phyloP scores from a whole-genome alignment of 306 rosid genomes.

The Medicago ruthenica region DNA sequence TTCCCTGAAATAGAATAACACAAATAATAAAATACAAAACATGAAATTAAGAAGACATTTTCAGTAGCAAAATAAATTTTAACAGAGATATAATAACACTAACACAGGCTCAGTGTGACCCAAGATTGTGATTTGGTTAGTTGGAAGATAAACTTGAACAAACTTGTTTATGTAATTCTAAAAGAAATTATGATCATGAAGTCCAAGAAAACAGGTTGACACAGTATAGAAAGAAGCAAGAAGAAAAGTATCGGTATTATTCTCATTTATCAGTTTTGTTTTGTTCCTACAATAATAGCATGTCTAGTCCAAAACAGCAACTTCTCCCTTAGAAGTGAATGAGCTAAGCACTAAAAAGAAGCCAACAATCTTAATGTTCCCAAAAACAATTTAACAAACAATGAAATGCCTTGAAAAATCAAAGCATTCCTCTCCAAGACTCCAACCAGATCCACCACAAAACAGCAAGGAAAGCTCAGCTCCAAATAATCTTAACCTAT shows the following conservation, averaged over 20 bases:
- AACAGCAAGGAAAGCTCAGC: background rate
- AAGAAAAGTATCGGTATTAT: background rate
- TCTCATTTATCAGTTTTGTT: too few relatives aligned
- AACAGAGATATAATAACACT: conserved; percentile 6
- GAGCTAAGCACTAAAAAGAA: background rate
- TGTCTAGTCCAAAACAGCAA: background rate
- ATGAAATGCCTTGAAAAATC: background rate
- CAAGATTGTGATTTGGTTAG: background rate
- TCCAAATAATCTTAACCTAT: conserved; percentile 10
- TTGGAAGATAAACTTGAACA: conserved; percentile 25
- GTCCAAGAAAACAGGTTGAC: background rate
- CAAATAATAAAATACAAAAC: conserved; percentile 21
- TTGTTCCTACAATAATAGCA: too few relatives aligned
- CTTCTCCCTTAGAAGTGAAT: background rate
- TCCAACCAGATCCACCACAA: background rate
- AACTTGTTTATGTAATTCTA: background rate
- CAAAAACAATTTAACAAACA: background rate
- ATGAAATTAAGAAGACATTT: background rate
- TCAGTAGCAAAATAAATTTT: background rate
- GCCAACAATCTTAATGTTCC: background rate
- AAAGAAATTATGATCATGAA: background rate
- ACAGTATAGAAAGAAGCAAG: background rate
- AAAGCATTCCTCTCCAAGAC: conserved; percentile 2
- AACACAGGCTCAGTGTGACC: conserved; percentile 8
- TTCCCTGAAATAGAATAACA: conserved; percentile 59